phyloP scores from a whole-genome alignment of 108 stramenopile genomes.

The Skeletonema menzelii region DNA sequence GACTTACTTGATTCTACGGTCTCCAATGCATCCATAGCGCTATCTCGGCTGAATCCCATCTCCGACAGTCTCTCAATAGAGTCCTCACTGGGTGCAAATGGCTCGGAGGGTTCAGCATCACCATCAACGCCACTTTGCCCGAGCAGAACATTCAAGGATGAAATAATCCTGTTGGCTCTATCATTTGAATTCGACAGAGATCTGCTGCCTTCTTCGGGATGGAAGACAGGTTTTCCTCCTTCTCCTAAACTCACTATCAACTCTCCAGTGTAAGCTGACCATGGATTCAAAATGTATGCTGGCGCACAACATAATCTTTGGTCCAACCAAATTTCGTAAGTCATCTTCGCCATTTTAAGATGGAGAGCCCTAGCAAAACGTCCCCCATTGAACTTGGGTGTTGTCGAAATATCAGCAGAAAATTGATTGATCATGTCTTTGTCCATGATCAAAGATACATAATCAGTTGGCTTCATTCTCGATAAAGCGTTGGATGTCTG shows the following conservation, averaged over 20 bases:
- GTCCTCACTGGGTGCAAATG: constrained; percentile 81
- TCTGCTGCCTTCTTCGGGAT: not conserved
- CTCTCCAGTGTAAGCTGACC: constrained; percentile 56
- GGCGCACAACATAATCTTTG: constrained; percentile 51
- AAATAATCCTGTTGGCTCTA: constrained; percentile 14
- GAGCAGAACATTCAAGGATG: constrained; percentile 23
- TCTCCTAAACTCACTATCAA: constrained; percentile 67
- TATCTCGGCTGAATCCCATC: constrained; percentile 91
- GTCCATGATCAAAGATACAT: constrained; percentile 23
- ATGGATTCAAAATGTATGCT: constrained; percentile 64
- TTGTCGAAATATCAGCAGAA: not conserved
- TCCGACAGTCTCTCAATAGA: constrained; percentile 70
- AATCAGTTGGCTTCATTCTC: constrained; percentile 55
- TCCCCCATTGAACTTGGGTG: constrained; percentile 21
- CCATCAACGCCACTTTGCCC: constrained; percentile 7
- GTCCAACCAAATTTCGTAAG: constrained; percentile 61
- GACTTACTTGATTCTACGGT: not conserved
- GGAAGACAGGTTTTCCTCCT: constrained; percentile 38
- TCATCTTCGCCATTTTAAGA: constrained; percentile 48
- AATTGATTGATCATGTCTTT: not conserved
- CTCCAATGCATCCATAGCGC: constrained; percentile 43
- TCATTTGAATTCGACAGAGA: constrained; percentile 5
- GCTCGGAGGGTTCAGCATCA: constrained; percentile 29
- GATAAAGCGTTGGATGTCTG: constrained; percentile 50
- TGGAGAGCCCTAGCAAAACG: constrained; percentile 53